Evolutionary conservation across 2,329 filamentous ascomycete genomes (phyloP).

Genomic region (Volutella citrinella): DNA sequence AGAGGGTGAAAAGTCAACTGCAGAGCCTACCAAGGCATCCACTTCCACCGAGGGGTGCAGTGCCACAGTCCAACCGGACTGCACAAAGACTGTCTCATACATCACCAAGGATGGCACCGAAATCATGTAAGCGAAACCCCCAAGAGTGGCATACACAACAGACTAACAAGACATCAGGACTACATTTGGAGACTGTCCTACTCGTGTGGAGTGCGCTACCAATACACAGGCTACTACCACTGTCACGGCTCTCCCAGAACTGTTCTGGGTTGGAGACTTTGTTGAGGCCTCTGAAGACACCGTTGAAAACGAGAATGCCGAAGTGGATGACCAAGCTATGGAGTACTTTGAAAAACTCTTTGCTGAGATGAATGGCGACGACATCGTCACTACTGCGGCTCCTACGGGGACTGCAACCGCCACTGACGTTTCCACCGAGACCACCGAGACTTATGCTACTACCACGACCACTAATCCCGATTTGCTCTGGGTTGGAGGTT

Average conservation of each 20-base stretch:
- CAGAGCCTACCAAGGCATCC: not conserved
- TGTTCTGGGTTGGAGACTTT: too few species aligned
- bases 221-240: slow-evolving; percentile 3
- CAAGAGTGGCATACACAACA: not conserved
- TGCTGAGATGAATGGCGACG: too few species aligned
- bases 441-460: too few species aligned
- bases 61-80: not conserved
- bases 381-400: too few species aligned
- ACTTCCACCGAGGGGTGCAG: slow-evolving; percentile 1
- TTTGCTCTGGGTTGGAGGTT: too few species aligned
- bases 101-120: not conserved
- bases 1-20: slow-evolving; percentile 1
- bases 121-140: not conserved
- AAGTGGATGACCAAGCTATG: too few species aligned
- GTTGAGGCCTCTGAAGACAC: too few species aligned
- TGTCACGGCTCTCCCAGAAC: too few species aligned
- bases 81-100: not conserved
- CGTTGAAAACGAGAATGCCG: too few species aligned
- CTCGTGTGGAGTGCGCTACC: not conserved
- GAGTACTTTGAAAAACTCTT: too few species aligned
- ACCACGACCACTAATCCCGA: slow-evolving; percentile 1
- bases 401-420: too few species aligned
- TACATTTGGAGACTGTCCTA: slow-evolving; percentile 2
- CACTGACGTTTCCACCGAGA: too few species aligned
- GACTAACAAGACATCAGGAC: not conserved